Evolutionary conservation across 495 filamentous ascomycete genomes (phyloP), one percentile per base, ranked within the genome.

Genomic region (Astrothelium subdiscretum): DNA sequence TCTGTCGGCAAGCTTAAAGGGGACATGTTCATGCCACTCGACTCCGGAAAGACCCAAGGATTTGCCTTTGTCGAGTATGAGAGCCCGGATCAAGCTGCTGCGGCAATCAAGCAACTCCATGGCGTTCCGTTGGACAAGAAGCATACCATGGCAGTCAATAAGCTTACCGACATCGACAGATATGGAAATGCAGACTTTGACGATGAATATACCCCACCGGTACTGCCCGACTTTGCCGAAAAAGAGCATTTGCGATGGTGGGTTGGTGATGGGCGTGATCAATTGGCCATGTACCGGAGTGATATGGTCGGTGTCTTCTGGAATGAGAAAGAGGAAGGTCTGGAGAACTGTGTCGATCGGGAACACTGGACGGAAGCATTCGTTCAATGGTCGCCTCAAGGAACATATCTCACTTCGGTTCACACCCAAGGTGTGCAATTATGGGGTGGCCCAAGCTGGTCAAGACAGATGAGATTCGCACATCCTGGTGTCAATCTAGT

Each of bases 341-440:
- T 94, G 15, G 94, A 97, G 77, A 83, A 84, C 44, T 83, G 95
- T 31, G 87, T 98, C 59, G 91, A 97, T 68, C 86, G 94, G 62
- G 82, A 83, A 70, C 87, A 92, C 77, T 98, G 94, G 94, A 98
- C 94, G 63, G 95, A 98, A 74, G 85, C 87, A 40, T 97, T 97
- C 71, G 87, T 97, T 35, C 90, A 95, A 77, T 98, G 94, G 94
- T 96, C 94, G 51, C 94, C 94, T 24, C 84, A 88, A 70, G 94
- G 94, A 61, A 96, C 92, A 44, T 98, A 82, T 77, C 82, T 98
- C 59, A 90, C 91, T 26, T 97, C 94, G 11, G 90, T 98, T 63
- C 94, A 98, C 74, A 83, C 85, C 11, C 90, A 95, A 74, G 94
- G 94, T 79, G 91, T 97, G 27, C 91, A 96, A 74, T 85, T 98